Evolutionary conservation across 139 green algal genomes (phyloP), one percentile per base, ranked within the genome.

Genomic region (Gonium pectorale): DNA sequence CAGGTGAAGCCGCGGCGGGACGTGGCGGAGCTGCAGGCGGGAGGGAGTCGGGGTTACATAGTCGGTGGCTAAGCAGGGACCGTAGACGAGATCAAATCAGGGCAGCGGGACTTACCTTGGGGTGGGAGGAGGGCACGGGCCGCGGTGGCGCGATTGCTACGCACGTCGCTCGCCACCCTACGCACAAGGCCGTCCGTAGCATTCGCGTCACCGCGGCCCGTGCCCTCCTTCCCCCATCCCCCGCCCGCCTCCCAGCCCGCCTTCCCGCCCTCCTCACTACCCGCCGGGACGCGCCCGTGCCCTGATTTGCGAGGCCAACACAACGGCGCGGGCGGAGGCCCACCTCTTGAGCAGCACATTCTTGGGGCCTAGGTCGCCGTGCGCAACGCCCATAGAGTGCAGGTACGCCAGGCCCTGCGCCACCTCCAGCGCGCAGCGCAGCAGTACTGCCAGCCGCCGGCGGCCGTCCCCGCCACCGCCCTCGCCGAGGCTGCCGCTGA

Each of bases 331-430:
- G n/a, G n/a, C n/a, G n/a, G 49, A 26, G 13, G 17, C 49, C 49
- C 27, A 79, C 70, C 70, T 79, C 49, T 64, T 79, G n/a, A 79
- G 82, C 59, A 87, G 44, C 63, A 96, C 92, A 73, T 97, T 97
- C 17, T 83, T 85, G 0, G 92, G 86, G 66, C 94, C 95, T 54
- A 97, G 82, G 85, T 94, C 92, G 4, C 90, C 92, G 66, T 95
- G 92, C 7, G 92, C 63, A 2, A 95, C 64, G 68, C 70, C 73
- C 13, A 79, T 66, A 49, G n/a, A 52, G 80, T 94, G 91, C 56
- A 94, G 66, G 72, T 92, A 92, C 22, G 83, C 81, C 85, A 94
- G 86, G 3, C 87, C 92, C 0, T 69, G 44, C 41, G 88, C 89
- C n/a, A 93, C 75, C 43, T 75, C 70, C 29, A 60, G 27, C 29